These are phyloP conservation scores for Glonium stellatum DNA, from an alignment of 495 filamentous ascomycete species.

Conservation along the genomic window DNA sequence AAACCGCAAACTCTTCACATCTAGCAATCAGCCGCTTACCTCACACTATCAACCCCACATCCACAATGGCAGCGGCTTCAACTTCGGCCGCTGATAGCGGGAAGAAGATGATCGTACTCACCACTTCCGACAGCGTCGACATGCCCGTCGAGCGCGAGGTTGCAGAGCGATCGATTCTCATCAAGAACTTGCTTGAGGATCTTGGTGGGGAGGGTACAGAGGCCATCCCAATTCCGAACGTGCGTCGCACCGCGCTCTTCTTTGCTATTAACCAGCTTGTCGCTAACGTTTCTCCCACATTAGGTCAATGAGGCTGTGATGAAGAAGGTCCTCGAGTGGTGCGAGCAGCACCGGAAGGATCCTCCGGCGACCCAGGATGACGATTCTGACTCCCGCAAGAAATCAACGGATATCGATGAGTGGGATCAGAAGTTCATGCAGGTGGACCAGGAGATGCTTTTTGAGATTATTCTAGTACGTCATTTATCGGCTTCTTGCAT, in stretches of 20 bases:
- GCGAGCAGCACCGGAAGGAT: conserved; percentile 85
- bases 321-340: conserved; percentile 96
- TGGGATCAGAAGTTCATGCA: conserved; percentile 99
- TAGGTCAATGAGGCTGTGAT: conserved; percentile 91
- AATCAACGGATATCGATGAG: conserved; percentile 97
- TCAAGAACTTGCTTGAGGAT: conserved; percentile 98
- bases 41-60: conserved; percentile 1
- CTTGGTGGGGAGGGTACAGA: conserved; percentile 63
- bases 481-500: conserved; percentile 1
- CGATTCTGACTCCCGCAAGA: conserved; percentile 90
- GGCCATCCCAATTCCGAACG: conserved; percentile 81
- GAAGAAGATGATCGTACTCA: conserved; percentile 42
- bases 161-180: conserved; percentile 84
- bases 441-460: conserved; percentile 98
- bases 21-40: not conserved
- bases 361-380: conserved; percentile 70
- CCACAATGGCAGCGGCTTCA: conserved; percentile 32
- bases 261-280: conserved; percentile 2
- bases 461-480: conserved; percentile 94
- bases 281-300: conserved; percentile 13
- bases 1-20: not conserved
- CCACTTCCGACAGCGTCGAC: conserved; percentile 51
- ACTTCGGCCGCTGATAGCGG: conserved; percentile 1
- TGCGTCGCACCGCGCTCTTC: conserved; percentile 39
- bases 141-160: conserved; percentile 66